These are phyloP conservation scores for Pulveroboletus sp. DNA, from an alignment of 768 basidiomycete genomes.

Conservation along the genomic window DNA sequence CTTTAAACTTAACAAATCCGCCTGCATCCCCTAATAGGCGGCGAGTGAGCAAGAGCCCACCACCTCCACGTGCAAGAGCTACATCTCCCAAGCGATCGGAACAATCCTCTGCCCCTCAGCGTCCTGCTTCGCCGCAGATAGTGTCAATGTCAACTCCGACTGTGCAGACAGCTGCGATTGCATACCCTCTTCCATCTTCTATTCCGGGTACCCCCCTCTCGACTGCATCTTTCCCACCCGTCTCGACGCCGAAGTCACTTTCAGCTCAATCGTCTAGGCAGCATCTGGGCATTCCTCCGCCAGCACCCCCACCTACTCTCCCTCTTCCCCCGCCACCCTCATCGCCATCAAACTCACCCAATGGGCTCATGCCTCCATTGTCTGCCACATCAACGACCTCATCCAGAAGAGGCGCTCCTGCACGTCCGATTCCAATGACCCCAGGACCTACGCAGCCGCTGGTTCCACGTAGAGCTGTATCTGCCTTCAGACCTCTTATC, in stretches of 20 bases:
- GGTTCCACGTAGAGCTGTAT: conserved; percentile 13
- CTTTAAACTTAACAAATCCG: conserved; percentile 22
- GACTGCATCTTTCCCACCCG: conserved; percentile 9
- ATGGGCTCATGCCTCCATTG: neutral
- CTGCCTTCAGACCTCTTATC: conserved; percentile 23
- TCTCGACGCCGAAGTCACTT: conserved; percentile 7
- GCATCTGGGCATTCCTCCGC: conserved; percentile 28
- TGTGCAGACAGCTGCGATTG: conserved; percentile 1
- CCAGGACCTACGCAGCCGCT: conserved; percentile 13
- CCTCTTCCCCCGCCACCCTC: conserved; percentile 30
- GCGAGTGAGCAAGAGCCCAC: conserved; percentile 28
- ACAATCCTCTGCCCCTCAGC: conserved; percentile 1
- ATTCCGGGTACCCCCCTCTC: conserved; percentile 19
- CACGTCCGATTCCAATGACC: conserved; percentile 12
- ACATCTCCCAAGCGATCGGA: conserved; percentile 11
- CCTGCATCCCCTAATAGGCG: conserved; percentile 17
- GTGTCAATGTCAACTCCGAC: conserved; percentile 6
- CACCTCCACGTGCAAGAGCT: conserved; percentile 13
- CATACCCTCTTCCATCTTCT: conserved; percentile 18
- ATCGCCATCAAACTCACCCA: conserved; percentile 6
- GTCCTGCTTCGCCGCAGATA: conserved; percentile 9
- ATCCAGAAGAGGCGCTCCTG: conserved; percentile 12
- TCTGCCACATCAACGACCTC: neutral
- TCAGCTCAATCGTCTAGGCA: conserved; percentile 20
- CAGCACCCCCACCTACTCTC: conserved; percentile 29